Conservation (phyloP, 1,284 basidiomycete genomes). For the Naganishia sp. region DNA sequence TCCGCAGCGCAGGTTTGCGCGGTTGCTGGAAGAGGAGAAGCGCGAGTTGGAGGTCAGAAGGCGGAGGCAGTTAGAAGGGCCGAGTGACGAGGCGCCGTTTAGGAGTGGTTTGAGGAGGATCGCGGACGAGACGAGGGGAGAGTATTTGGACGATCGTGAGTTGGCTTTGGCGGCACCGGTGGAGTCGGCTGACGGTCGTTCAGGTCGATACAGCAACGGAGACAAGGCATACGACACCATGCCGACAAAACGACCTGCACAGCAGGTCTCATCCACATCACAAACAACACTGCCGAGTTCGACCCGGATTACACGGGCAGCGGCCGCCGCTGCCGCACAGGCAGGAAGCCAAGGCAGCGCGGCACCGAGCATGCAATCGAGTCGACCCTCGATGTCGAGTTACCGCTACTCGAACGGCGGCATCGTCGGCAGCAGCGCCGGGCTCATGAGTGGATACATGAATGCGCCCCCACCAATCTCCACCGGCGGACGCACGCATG, state of each 20-base stretch:
- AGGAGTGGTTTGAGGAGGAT: slow-evolving; percentile 13
- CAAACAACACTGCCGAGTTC: background rate
- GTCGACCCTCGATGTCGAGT: slow-evolving; percentile 21
- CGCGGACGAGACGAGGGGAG: slow-evolving; percentile 6
- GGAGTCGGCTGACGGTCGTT: background rate
- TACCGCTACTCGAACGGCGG: slow-evolving; percentile 19
- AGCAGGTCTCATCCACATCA: background rate
- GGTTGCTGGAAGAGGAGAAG: slow-evolving; percentile 14
- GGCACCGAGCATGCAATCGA: slow-evolving; percentile 25
- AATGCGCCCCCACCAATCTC: background rate
- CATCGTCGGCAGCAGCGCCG: slow-evolving; percentile 1
- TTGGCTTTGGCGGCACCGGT: background rate
- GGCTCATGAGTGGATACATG: background rate
- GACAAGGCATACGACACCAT: slow-evolving; percentile 18
- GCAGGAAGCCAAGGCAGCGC: slow-evolving; percentile 17
- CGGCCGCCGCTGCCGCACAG: slow-evolving; percentile 10
- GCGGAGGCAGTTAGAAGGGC: slow-evolving; percentile 3
- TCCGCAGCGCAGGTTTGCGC: slow-evolving; percentile 3
- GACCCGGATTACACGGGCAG: slow-evolving; percentile 14
- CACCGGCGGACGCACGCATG: background rate
- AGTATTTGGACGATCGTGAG: slow-evolving; percentile 4
- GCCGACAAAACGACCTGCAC: slow-evolving; percentile 8
- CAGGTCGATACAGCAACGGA: slow-evolving; percentile 15
- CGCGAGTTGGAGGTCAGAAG: slow-evolving; percentile 4
- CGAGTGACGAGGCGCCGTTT: slow-evolving; percentile 2